Evolutionary conservation across 495 filamentous ascomycete genomes (phyloP).

Genomic region (Talaromyces borbonicus): DNA sequence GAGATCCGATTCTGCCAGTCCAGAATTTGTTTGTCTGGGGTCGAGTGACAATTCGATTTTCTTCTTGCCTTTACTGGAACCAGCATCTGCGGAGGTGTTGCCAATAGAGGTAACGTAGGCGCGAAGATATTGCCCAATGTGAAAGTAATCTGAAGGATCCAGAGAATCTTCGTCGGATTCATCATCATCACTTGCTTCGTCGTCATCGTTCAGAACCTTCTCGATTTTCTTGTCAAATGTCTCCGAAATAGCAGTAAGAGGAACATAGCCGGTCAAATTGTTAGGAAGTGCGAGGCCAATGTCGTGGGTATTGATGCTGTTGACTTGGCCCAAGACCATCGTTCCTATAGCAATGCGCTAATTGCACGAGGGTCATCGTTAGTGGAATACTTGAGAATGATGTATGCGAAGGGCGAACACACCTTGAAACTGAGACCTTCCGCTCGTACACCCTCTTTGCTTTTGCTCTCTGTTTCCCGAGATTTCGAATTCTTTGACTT

Average conservation of each 20-base stretch:
- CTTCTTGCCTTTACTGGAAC: slow-evolving; percentile 54
- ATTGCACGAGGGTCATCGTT: background rate
- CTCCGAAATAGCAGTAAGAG: slow-evolving; percentile 83
- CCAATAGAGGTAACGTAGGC: slow-evolving; percentile 70
- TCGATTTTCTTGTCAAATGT: slow-evolving; percentile 58
- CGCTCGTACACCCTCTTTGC: slow-evolving; percentile 56
- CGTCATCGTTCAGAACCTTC: slow-evolving; percentile 48
- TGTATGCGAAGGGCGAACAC: slow-evolving; percentile 13
- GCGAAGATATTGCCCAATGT: slow-evolving; percentile 79
- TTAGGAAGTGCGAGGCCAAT: slow-evolving; percentile 79
- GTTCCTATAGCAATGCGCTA: slow-evolving; percentile 78
- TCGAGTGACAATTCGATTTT: slow-evolving; percentile 77
- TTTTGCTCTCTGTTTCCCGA: slow-evolving; percentile 28
- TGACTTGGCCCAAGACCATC: slow-evolving; percentile 76
- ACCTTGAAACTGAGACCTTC: slow-evolving; percentile 89
- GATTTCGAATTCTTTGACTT: slow-evolving; percentile 32
- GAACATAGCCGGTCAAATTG: slow-evolving; percentile 80
- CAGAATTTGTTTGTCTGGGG: slow-evolving; percentile 64
- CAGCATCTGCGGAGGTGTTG: slow-evolving; percentile 41
- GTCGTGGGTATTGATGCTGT: slow-evolving; percentile 68
- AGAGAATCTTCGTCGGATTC: slow-evolving; percentile 50
- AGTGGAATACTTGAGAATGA: background rate
- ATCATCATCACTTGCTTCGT: slow-evolving; percentile 40
- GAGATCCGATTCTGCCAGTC: slow-evolving; percentile 58
- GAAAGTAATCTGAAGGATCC: slow-evolving; percentile 63